Conservation (phyloP, 768 basidiomycete species). For the Candolleomyces eurysporus region DNA sequence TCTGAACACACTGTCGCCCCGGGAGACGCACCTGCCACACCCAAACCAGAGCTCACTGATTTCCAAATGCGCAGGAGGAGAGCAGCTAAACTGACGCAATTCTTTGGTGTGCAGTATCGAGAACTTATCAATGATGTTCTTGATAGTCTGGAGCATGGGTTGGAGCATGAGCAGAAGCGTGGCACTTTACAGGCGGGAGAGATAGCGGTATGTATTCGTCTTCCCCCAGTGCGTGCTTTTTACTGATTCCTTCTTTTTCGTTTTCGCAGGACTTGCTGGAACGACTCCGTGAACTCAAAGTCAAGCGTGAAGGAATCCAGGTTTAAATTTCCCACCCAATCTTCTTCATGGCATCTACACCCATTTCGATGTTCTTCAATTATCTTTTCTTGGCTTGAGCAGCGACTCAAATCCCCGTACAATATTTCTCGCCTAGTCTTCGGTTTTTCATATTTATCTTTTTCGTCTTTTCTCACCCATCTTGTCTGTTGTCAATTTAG, state of each 20-base stretch:
- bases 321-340: constrained; percentile 6
- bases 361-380: background rate
- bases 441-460: background rate
- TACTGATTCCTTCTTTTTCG: background rate
- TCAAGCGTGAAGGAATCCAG: constrained; percentile 39
- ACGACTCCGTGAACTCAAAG: constrained; percentile 52
- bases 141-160: constrained; percentile 74
- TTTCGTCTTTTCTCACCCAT: too few relatives aligned
- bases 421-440: background rate
- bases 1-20: constrained; percentile 44
- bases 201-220: constrained; percentile 56
- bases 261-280: constrained; percentile 49
- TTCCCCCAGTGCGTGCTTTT: constrained; percentile 3
- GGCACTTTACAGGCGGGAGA: constrained; percentile 69
- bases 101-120: constrained; percentile 85
- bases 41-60: constrained; percentile 44
- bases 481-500: too few relatives aligned
- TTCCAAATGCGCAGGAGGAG: constrained; percentile 73
- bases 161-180: constrained; percentile 64
- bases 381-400: background rate
- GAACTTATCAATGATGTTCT: constrained; percentile 75
- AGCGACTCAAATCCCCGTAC: background rate
- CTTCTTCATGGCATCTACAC: constrained; percentile 3
- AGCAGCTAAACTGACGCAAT: constrained; percentile 82
- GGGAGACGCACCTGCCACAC: constrained; percentile 17